Percentiles rank a stretch among this genome's conserved stretches.
Evolutionary conservation across 176 grass and related monocot species (phyloP).

Genomic region (Paspalum notatum): DNA sequence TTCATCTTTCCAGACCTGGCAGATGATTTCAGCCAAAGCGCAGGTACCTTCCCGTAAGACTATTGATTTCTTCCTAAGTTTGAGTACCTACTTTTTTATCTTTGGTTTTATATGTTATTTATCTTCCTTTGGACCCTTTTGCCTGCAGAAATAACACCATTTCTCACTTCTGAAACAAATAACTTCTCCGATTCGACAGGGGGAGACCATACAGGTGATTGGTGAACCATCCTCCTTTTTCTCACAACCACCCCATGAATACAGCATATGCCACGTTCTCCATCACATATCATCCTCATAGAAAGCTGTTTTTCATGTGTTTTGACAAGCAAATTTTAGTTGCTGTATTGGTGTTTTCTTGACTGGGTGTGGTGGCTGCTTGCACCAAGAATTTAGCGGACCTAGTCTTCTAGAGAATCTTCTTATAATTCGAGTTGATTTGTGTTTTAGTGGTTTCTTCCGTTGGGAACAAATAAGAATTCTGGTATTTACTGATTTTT

Average conservation of each 20-base stretch:
- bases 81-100: not conserved
- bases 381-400: not conserved
- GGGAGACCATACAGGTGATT: constrained; percentile 62
- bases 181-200: constrained; percentile 83
- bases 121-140: constrained; percentile 6
- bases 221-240: not conserved
- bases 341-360: not conserved
- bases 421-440: constrained; percentile 6
- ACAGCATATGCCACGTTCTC: not conserved
- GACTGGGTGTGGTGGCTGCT: not conserved
- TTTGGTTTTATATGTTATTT: constrained; percentile 9
- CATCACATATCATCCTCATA: not conserved
- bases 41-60: constrained; percentile 53
- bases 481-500: not conserved
- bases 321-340: not conserved
- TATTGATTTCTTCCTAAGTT: constrained; percentile 1
- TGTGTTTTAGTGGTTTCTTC: not conserved
- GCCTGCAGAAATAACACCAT: constrained; percentile 70
- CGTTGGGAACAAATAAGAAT: not conserved
- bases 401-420: not conserved
- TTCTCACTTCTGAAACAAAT: constrained; percentile 73
- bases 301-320: constrained; percentile 3
- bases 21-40: constrained; percentile 82
- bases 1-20: constrained; percentile 90
- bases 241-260: not conserved